These are phyloP conservation scores for Chytridiales sp. DNA, from an alignment of 371 early-diverging fungal genomes.

Conservation along the genomic window DNA sequence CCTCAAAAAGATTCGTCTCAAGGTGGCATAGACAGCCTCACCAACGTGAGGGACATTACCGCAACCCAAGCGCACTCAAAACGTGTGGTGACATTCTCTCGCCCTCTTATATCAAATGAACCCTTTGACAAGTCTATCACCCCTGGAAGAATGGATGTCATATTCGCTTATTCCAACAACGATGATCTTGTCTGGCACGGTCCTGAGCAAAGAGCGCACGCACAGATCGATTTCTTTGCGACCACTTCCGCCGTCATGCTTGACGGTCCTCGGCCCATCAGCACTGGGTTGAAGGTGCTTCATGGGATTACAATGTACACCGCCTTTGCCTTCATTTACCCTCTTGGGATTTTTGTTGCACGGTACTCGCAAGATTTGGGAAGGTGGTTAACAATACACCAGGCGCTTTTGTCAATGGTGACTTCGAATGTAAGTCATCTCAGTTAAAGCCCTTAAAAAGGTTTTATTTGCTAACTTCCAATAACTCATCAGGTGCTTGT, in stretches of 20 bases:
- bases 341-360: slow-evolving; percentile 42
- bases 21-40: slow-evolving; percentile 24
- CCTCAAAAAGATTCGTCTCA: slow-evolving; percentile 6
- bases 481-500: slow-evolving; percentile 21
- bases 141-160: slow-evolving; percentile 16
- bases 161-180: slow-evolving; percentile 28
- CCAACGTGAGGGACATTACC: slow-evolving; percentile 2
- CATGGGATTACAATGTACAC: slow-evolving; percentile 41
- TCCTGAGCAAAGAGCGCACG: slow-evolving; percentile 24
- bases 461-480: neutral
- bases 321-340: slow-evolving; percentile 38
- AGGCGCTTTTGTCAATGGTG: slow-evolving; percentile 30
- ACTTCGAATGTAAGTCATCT: slow-evolving; percentile 31
- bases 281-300: slow-evolving; percentile 22
- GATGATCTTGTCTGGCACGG: slow-evolving; percentile 24
- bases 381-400: slow-evolving; percentile 33
- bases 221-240: slow-evolving; percentile 27
- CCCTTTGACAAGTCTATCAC: slow-evolving; percentile 19
- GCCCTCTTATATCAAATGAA: slow-evolving; percentile 19
- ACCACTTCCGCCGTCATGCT: slow-evolving; percentile 3
- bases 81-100: slow-evolving; percentile 25
- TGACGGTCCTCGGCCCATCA: neutral
- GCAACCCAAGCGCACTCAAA: slow-evolving; percentile 1
- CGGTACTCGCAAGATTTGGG: slow-evolving; percentile 30
- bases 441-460: neutral